Base-by-base conservation (phyloP, 129 eudicot genomes). In the Glebionis coronaria region DNA sequence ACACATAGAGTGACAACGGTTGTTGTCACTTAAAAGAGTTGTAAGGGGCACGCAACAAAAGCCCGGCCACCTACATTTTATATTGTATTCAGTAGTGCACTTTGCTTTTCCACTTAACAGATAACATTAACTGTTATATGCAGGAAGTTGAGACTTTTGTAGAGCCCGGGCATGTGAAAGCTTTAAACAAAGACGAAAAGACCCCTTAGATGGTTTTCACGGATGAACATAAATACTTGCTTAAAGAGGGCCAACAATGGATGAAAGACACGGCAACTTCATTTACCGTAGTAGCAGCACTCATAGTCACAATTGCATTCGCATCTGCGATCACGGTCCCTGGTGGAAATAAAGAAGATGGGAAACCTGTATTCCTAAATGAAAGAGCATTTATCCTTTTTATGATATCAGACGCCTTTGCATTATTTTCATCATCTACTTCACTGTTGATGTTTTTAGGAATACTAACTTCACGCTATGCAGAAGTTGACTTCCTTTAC, bases 201-300 rank as follows among this genome's bases (percentile, higher is more conserved):
- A 54, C 29, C 11, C 60, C 60, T 5, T 18, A 11, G 16, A 54
- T 54, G 59, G 5, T 55, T 21, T 55, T 55, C 61, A 21, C 12
- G 21, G 31, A 55, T 18, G 14, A 9, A 13, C 61, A 55, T 55
- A 9, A 55, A 11, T 7, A 21, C 1, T 55, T 55, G 13, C 61
- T 55, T 21, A 20, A 55, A 2, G 29, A 55, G 2, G 61, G 28
- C 6, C 28, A 4, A 21, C 35, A 55, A 20, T 55, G 61, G 61
- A 21, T 55, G 61, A 55, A 55, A 55, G 61, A 55, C 25, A 21
- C 12, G 12, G 23, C 15, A 55, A 19, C 61, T 55, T 55, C 35
- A 55, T 55, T 15, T 55, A 21, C 61, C 61, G 35, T 55, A 6
- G 35, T 55, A 55, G 61, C 35, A 55, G 25, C 61, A 18, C 61